Conservation (phyloP, 2,329 filamentous ascomycete species). For the Pyricularia grisea region DNA sequence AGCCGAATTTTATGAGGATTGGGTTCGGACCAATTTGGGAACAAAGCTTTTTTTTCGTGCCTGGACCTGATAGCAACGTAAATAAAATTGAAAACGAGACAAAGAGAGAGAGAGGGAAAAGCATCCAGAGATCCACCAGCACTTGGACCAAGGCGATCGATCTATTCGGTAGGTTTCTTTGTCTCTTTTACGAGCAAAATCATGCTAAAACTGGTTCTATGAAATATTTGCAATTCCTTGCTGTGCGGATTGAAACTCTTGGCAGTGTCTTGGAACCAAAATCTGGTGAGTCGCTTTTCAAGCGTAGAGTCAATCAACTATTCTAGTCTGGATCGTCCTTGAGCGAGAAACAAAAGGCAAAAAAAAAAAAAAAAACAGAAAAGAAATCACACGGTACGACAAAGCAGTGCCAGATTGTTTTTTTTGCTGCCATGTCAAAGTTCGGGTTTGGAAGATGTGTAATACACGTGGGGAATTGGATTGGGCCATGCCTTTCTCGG, state of each 20-base stretch:
- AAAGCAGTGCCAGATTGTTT: not conserved
- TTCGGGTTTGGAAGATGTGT: not conserved
- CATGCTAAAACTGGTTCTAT: too few relatives aligned
- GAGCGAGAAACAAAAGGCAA: not conserved
- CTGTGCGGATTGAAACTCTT: not conserved
- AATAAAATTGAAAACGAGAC: not conserved
- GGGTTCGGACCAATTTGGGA: not conserved
- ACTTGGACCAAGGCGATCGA: not conserved
- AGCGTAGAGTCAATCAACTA: not conserved
- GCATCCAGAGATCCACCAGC: not conserved
- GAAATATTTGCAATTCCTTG: not conserved
- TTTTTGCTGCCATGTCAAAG: not conserved
- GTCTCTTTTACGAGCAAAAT: not conserved
- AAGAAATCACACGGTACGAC: not conserved
- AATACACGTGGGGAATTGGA: not conserved
- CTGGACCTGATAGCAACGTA: not conserved
- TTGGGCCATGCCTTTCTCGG: not conserved
- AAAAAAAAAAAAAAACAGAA: not conserved
- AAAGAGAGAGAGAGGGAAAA: not conserved
- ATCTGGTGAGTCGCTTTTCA: not conserved
- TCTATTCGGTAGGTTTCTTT: not conserved
- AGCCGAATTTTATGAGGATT: not conserved
- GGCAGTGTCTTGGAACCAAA: not conserved
- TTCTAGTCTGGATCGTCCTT: not conserved
- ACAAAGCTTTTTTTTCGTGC: not conserved